Percentiles rank a stretch among this genome's conserved stretches.
Conservation (phyloP, 192 early-diverging fungal species). For the Podila epigama region DNA sequence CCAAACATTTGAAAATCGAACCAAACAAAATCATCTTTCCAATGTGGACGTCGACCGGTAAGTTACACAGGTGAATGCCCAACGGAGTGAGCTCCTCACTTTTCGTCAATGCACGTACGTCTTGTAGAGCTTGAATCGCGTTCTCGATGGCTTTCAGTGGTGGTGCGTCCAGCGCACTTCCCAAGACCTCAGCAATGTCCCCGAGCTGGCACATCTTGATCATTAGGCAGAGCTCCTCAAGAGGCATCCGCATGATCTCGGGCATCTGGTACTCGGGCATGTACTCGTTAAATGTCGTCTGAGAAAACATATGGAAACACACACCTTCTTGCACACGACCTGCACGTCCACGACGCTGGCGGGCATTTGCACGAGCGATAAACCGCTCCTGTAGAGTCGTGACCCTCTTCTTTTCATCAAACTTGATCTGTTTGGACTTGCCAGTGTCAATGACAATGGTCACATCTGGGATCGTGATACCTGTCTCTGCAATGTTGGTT, state of each 20-base stretch:
- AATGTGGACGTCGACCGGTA: conserved; percentile 83
- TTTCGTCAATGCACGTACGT: conserved; percentile 57
- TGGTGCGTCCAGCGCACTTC: conserved; percentile 75
- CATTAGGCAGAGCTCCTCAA: conserved; percentile 85
- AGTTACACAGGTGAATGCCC: conserved; percentile 68
- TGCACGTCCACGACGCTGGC: conserved; percentile 83
- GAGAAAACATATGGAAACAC: conserved; percentile 77
- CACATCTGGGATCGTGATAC: conserved; percentile 84
- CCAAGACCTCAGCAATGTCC: conserved; percentile 65
- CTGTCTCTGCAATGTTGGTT: conserved; percentile 86
- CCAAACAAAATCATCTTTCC: conserved; percentile 88
- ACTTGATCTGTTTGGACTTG: conserved; percentile 76
- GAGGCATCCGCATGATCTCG: conserved; percentile 82
- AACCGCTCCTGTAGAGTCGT: conserved; percentile 69
- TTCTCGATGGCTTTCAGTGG: conserved; percentile 59
- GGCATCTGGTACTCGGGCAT: conserved; percentile 74
- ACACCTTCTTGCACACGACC: conserved; percentile 80
- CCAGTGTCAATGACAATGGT: conserved; percentile 82
- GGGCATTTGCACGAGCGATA: conserved; percentile 71
- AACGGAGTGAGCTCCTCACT: conserved; percentile 72
- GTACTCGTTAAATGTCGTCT: conserved; percentile 54
- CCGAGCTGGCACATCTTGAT: conserved; percentile 70
- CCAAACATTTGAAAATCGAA: conserved; percentile 75
- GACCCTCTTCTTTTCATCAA: conserved; percentile 65
- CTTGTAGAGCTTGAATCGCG: conserved; percentile 67